Evolutionary conservation across 768 basidiomycete species (phyloP).

Genomic region (Royoungia palumana): DNA sequence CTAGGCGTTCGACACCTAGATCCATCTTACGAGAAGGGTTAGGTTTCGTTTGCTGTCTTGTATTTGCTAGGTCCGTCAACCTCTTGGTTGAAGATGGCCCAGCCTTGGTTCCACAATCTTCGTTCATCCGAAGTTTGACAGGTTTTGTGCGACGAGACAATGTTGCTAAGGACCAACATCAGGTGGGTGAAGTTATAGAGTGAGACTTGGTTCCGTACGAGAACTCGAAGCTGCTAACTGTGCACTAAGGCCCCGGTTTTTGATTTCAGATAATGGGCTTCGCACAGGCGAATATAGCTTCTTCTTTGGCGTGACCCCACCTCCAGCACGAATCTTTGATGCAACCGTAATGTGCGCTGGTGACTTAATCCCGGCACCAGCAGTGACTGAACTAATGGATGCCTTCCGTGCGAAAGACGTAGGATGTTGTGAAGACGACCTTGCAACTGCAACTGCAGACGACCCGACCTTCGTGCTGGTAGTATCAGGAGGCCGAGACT

Average conservation of each 20-base stretch:
- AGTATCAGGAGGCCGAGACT: slow-evolving; percentile 4
- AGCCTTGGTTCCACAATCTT: background rate
- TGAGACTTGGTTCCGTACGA: slow-evolving; percentile 14
- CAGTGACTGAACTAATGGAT: slow-evolving; percentile 1
- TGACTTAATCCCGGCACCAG: slow-evolving; percentile 14
- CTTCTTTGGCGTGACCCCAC: slow-evolving; percentile 24
- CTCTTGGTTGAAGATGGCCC: slow-evolving; percentile 2
- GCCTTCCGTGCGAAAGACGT: slow-evolving; percentile 6
- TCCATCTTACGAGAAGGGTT: slow-evolving; percentile 7
- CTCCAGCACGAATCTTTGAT: slow-evolving; percentile 20
- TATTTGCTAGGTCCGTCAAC: background rate
- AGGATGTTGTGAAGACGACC: slow-evolving; percentile 9
- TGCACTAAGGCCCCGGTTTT: slow-evolving; percentile 14
- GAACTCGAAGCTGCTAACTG: slow-evolving; percentile 12
- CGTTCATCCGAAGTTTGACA: slow-evolving; percentile 8
- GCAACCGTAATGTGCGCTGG: slow-evolving; percentile 15
- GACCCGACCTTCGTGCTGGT: slow-evolving; percentile 10
- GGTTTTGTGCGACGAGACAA: slow-evolving; percentile 12
- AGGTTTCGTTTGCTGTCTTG: slow-evolving; percentile 16
- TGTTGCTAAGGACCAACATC: slow-evolving; percentile 9
- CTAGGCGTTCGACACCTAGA: slow-evolving; percentile 8
- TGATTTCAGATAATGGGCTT: slow-evolving; percentile 24
- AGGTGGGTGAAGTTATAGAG: background rate
- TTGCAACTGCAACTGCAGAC: slow-evolving; percentile 4
- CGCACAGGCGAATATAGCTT: slow-evolving; percentile 20